These are phyloP conservation scores for Penicillium bialowiezense DNA, from an alignment of 495 filamentous ascomycete species.

Conservation along the genomic window DNA sequence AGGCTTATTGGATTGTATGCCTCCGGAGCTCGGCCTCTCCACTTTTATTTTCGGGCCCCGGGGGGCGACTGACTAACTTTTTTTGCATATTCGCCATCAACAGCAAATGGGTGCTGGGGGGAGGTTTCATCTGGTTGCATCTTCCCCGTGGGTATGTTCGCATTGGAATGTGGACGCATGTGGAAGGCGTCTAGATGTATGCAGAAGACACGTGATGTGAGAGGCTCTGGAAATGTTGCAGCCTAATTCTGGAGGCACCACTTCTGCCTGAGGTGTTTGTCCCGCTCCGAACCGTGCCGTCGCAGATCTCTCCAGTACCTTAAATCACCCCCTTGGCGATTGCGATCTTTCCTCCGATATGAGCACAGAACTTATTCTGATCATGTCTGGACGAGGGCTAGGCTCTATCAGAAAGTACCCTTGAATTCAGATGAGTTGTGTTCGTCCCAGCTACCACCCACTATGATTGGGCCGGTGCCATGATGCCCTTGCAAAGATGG, in stretches of 20 bases:
- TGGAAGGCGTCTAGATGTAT: neutral
- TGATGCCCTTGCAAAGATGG: too few species aligned
- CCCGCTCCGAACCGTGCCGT: neutral
- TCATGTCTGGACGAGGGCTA: too few species aligned
- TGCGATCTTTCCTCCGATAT: too few species aligned
- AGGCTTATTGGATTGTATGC: conserved; percentile 15
- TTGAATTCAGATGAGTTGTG: too few species aligned
- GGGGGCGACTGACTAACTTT: conserved; percentile 11
- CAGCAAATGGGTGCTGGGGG: neutral
- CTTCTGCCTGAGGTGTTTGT: neutral
- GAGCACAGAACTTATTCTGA: too few species aligned
- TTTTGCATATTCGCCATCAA: conserved; percentile 2
- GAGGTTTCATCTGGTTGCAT: neutral
- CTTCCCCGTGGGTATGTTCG: neutral
- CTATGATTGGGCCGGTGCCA: too few species aligned
- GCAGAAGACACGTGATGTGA: too few species aligned
- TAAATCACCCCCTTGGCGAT: too few species aligned
- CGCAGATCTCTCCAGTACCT: too few species aligned
- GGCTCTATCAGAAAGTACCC: too few species aligned
- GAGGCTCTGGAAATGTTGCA: too few species aligned
- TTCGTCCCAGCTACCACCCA: too few species aligned
- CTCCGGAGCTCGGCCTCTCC: conserved; percentile 4
- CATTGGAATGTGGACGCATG: neutral
- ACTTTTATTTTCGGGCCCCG: conserved; percentile 4
- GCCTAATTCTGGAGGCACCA: neutral